Base-by-base conservation (phyloP, 345 rosid species). In the Ricinus communis region DNA sequence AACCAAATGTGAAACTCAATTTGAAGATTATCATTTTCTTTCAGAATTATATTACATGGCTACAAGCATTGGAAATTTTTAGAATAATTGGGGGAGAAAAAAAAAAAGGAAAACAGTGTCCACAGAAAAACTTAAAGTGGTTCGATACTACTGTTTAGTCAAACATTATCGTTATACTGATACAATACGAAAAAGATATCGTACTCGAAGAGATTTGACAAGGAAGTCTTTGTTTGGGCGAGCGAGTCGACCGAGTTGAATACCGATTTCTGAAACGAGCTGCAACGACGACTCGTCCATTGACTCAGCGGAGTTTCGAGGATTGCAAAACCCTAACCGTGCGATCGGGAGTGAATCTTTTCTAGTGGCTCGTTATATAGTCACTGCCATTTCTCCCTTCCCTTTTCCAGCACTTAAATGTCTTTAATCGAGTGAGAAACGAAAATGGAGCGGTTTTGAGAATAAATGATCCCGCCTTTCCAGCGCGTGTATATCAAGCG, bases 161-260 rank as follows among this genome's bases (percentile, higher is more conserved):
- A n/a, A 16, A n/a, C 2, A 46, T 8, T 43, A 22, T 43, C 36
- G 14, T 1, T 27, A 14, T 15, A 16, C 36, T 41, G 33, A 45
- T 63, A 1, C 1, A 43, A 11, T 43, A 43, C 1, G 8, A 43
- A 43, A 43, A 9, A 43, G 47, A 4, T 4, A 33, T 11, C 25
- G 45, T 82, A 94, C 97, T 40, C 91, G 86, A 59, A 94, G 87
- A 9, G 81, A 82, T 52, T 86, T 88, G 79, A 91, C 84, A 27
- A 95, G 86, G 47, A 76, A 70, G 61, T 90, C 87, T 80, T 95
- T 89, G 79, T 68, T 87, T 51, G 85, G 89, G 58, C 95, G 93
- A 71, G 86, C 41, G 70, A 70, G 76, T 43, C 85, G 80, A 56
- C 75, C 69, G 83, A 94, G 86, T 68, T 83, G 77, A 73, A 76